Evolutionary conservation across 2,329 filamentous ascomycete genomes (phyloP).

Genomic region (Tolypocladium amazonense): DNA sequence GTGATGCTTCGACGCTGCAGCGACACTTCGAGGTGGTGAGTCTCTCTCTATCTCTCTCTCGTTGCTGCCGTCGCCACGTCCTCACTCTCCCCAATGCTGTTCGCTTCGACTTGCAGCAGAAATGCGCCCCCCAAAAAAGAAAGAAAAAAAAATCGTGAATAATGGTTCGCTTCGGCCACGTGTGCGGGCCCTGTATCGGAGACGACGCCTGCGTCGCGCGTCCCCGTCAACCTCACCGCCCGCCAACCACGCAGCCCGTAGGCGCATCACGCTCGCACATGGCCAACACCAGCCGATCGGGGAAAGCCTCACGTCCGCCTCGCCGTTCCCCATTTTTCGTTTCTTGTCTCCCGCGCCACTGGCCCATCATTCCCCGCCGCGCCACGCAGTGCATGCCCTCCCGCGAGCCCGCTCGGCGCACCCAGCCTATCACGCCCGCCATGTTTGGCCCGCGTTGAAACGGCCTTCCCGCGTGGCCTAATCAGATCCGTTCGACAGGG

Average conservation of each 20-base stretch:
- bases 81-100: neutral
- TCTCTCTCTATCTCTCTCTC: neutral
- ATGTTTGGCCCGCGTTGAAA: constrained; percentile 5
- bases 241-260: neutral
- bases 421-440: neutral
- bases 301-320: neutral
- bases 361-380: neutral
- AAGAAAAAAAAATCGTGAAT: too few relatives aligned
- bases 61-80: neutral
- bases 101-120: neutral
- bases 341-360: neutral
- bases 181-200: neutral
- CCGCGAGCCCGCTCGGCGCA: neutral
- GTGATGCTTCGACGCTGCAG: neutral
- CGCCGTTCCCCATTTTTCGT: neutral
- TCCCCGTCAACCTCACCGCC: neutral
- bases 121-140: too few relatives aligned
- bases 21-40: neutral
- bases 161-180: too few relatives aligned
- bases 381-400: neutral
- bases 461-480: constrained; percentile 1
- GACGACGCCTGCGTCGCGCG: neutral
- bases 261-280: neutral
- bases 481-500: neutral
- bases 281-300: neutral